Percentiles rank a stretch among this genome's conserved stretches.
Conservation (phyloP, 73 alveolate genomes). For the Uronychia setigera region DNA sequence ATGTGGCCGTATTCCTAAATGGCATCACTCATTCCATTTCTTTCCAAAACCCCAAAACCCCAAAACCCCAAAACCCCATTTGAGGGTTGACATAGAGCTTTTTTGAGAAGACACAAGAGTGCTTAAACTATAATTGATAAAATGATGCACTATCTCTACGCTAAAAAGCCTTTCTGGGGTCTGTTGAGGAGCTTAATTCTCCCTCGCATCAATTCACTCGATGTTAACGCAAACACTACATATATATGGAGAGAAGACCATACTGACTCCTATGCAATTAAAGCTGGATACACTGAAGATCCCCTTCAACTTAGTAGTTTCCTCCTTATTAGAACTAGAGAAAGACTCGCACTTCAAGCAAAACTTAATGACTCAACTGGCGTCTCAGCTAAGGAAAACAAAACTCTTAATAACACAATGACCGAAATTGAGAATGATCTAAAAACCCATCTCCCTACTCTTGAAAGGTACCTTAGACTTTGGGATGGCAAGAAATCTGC, state of each 20-base stretch:
- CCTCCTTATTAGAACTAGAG: constrained; percentile 30
- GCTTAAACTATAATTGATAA: no score
- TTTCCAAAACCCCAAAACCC: constrained; percentile 32
- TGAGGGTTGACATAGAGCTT: no score
- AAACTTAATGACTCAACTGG: constrained; percentile 16
- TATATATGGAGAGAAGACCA: constrained; percentile 20
- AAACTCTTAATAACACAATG: not conserved
- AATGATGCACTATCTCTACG: no score
- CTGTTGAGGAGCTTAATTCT: no score
- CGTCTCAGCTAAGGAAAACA: not conserved
- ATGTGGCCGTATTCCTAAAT: constrained; percentile 10
- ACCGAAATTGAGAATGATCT: constrained; percentile 8
- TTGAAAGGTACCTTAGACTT: constrained; percentile 2
- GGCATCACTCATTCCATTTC: constrained; percentile 13
- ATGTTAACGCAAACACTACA: no score
- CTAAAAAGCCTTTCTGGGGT: no score
- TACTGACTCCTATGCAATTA: constrained; percentile 10
- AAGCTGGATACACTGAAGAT: not conserved
- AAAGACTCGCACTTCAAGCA: constrained; percentile 8
- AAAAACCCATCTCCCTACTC: constrained; percentile 2
- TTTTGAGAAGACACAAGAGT: no score
- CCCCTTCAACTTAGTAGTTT: constrained; percentile 21
- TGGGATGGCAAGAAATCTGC: not conserved
- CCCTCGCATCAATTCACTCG: no score
- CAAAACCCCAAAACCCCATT: no score